Percentiles rank a stretch among this genome's conserved stretches.
These are phyloP conservation scores for Cercospora zeae-maydis DNA, from an alignment of 2,329 filamentous ascomycete genomes.

Conservation along the genomic window DNA sequence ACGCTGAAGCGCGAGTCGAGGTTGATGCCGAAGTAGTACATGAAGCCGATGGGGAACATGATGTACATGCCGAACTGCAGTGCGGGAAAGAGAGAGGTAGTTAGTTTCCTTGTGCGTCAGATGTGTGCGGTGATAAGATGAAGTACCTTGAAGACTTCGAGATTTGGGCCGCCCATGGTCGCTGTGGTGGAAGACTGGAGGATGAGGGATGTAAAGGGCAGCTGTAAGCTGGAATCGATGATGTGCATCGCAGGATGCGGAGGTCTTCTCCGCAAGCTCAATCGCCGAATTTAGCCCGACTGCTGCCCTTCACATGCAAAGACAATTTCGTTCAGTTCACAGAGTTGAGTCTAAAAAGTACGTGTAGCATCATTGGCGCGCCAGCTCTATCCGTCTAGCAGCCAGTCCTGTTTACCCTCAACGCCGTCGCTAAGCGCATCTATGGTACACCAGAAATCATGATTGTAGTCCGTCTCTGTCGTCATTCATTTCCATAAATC, in stretches of 20 bases:
- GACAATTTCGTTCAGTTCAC: background rate
- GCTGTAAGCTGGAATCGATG: constrained; percentile 4
- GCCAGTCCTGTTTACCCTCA: constrained; percentile 12
- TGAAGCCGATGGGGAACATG: constrained; percentile 97
- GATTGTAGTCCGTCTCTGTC: constrained; percentile 3
- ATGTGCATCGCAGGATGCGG: constrained; percentile 8
- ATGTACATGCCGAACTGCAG: constrained; percentile 93
- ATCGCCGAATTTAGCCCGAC: constrained; percentile 2
- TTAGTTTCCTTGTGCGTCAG: background rate
- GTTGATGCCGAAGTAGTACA: constrained; percentile 99
- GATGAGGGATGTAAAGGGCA: background rate
- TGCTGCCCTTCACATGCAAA: background rate
- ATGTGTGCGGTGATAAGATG: background rate
- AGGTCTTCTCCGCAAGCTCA: background rate
- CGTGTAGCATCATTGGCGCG: background rate
- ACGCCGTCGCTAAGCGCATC: constrained; percentile 18
- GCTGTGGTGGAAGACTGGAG: background rate
- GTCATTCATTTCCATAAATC: constrained; percentile 1
- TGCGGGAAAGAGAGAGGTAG: background rate
- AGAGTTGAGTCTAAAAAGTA: background rate
- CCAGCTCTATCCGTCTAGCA: constrained; percentile 5
- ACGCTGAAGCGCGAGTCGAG: constrained; percentile 88
- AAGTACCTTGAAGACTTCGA: constrained; percentile 88
- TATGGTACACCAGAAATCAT: constrained; percentile 8
- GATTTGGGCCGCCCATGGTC: constrained; percentile 75